Evolutionary conservation across 495 filamentous ascomycete genomes (phyloP).

Genomic region (Penicillium herquei): DNA sequence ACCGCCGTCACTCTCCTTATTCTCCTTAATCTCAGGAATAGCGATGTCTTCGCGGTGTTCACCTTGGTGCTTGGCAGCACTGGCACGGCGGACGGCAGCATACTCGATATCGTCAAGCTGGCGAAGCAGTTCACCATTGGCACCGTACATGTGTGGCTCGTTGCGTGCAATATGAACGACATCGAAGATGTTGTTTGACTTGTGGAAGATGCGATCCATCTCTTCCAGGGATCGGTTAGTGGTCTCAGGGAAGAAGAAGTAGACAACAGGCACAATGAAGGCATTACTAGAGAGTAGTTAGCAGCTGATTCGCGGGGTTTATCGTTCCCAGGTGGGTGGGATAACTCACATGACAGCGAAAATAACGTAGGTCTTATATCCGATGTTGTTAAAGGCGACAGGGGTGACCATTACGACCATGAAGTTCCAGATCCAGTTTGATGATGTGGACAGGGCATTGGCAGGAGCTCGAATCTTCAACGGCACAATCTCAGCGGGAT

Average conservation of each 20-base stretch:
- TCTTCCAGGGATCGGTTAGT: conserved; percentile 71
- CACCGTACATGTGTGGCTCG: conserved; percentile 68
- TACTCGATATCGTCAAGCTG: conserved; percentile 37
- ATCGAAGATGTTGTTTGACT: conserved; percentile 51
- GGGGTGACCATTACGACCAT: conserved; percentile 66
- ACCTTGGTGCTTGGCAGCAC: conserved; percentile 21
- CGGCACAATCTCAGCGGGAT: conserved; percentile 67
- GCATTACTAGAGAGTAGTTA: conserved; percentile 52
- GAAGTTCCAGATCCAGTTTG: conserved; percentile 64
- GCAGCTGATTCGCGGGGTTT: neutral
- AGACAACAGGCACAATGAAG: conserved; percentile 65
- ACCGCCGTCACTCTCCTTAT: conserved; percentile 31
- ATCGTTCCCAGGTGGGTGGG: neutral
- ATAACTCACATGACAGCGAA: conserved; percentile 57
- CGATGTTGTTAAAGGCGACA: conserved; percentile 58
- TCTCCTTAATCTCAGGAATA: conserved; percentile 9
- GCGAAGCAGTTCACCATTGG: conserved; percentile 62
- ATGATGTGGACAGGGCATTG: conserved; percentile 61
- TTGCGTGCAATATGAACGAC: conserved; percentile 59
- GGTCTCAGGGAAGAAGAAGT: conserved; percentile 78
- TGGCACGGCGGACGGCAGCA: conserved; percentile 34
- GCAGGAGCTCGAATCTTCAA: conserved; percentile 65
- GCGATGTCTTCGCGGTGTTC: conserved; percentile 28
- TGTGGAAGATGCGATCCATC: conserved; percentile 75
- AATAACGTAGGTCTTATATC: conserved; percentile 65